A percentile compares a stretch with the other conserved stretches of the same genome.
These are phyloP conservation scores for Centrapalus pauciflorus DNA, from an alignment of 129 eudicot species.

Conservation along the genomic window DNA sequence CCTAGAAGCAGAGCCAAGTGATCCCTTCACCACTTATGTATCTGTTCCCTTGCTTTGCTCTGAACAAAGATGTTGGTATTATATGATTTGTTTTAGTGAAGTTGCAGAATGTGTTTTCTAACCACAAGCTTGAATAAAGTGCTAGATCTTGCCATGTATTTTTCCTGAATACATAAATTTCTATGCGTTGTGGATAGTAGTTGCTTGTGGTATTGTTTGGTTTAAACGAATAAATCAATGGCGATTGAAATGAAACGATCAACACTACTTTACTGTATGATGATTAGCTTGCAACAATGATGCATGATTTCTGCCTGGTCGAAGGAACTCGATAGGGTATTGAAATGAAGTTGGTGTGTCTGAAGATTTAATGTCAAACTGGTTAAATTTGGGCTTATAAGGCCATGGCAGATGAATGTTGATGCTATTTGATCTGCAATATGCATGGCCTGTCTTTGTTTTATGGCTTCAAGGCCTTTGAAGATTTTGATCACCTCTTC, in stretches of 20 bases:
- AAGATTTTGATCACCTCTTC: neutral
- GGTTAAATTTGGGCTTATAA: conserved; percentile 7
- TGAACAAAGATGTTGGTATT: neutral
- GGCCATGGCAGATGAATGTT: neutral
- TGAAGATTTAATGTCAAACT: neutral
- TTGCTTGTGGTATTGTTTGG: neutral
- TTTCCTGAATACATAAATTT: neutral
- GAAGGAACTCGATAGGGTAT: neutral
- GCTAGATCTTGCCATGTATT: neutral
- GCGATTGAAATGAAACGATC: neutral
- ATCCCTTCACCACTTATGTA: no score
- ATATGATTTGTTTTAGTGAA: neutral
- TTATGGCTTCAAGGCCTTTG: neutral
- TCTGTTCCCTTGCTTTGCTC: neutral
- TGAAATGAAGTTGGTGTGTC: conserved; percentile 7
- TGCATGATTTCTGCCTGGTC: conserved; percentile 31
- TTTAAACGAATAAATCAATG: neutral
- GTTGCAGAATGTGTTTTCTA: neutral
- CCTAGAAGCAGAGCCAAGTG: conserved; percentile 17
- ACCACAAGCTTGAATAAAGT: neutral
- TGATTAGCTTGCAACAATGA: conserved; percentile 65
- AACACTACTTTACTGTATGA: conserved; percentile 21
- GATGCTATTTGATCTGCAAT: neutral
- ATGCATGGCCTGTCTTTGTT: neutral
- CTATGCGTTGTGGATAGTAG: neutral